A percentile compares a stretch with the other conserved stretches of the same genome.
Evolutionary conservation across 192 early-diverging fungal genomes (phyloP).

Genomic region (Gonapodya sp.): DNA sequence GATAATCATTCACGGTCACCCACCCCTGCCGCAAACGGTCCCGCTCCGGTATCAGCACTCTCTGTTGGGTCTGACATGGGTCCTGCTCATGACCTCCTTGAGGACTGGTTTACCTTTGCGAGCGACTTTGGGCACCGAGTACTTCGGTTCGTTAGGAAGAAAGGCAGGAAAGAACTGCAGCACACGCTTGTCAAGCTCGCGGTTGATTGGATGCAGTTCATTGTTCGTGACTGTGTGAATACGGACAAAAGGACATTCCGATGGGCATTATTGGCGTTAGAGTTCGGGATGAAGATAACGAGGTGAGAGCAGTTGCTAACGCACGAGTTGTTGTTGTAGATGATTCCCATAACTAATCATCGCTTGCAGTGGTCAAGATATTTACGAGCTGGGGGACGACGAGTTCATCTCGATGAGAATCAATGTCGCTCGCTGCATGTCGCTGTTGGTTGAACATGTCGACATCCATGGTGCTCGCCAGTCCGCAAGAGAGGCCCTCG

Average conservation of each 20-base stretch:
- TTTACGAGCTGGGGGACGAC: slow-evolving; percentile 53
- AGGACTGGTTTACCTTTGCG: slow-evolving; percentile 62
- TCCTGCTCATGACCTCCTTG: slow-evolving; percentile 48
- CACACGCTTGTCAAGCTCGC: slow-evolving; percentile 58
- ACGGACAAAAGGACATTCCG: slow-evolving; percentile 67
- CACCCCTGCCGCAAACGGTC: not conserved
- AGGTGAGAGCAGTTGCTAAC: not conserved
- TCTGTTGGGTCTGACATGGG: slow-evolving; percentile 21
- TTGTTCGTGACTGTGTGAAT: slow-evolving; percentile 69
- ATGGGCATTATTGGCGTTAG: slow-evolving; percentile 75
- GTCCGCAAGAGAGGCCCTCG: not conserved
- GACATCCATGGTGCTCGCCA: slow-evolving; percentile 62
- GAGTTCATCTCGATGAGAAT: slow-evolving; percentile 63
- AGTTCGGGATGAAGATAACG: slow-evolving; percentile 70
- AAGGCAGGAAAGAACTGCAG: slow-evolving; percentile 47
- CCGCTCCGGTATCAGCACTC: not conserved
- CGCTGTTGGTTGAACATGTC: slow-evolving; percentile 70
- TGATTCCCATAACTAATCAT: no score
- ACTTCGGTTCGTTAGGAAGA: slow-evolving; percentile 46
- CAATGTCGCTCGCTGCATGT: slow-evolving; percentile 69
- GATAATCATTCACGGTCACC: no score
- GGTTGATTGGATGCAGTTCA: slow-evolving; percentile 83
- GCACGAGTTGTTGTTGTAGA: no score
- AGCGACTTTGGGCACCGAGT: slow-evolving; percentile 57
- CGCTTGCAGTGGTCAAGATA: slow-evolving; percentile 48